Base-by-base conservation (phyloP, 1,284 basidiomycete genomes). In the Ceratorhiza oryzae-sativae region DNA sequence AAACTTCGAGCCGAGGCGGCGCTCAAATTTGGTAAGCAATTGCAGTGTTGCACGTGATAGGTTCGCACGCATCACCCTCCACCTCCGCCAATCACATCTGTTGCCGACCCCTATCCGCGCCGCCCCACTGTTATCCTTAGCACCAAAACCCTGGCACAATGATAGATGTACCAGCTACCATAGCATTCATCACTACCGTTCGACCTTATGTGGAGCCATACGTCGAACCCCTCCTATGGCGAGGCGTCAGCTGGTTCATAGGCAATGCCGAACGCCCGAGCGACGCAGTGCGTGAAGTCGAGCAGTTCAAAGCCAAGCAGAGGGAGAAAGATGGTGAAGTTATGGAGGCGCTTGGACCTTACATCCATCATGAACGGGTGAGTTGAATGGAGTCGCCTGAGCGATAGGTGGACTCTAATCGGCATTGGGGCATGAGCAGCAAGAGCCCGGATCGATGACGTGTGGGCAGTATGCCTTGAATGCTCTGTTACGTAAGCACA, bases 381-480 rank as follows among this genome's bases (percentile, higher is more conserved):
- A 36, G 67, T 59, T 32, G 49, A 18, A 27, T 51, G 49, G 25
- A 39, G n/a, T 39, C 36, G 36, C 6, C 13, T 6, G 13, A 39
- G 8, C 36, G 13, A 6, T 39, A 39, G 13, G 36, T 39, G 8
- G 8, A 39, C 36, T 6, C 36, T 39, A 13, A 39, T 39, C 8
- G 36, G 13, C 36, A 13, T 39, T 39, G 6, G 36, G 36, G 36
- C 8, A 13, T 6, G 8, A 13, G 13, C 36, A 80, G 74, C 91
- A 93, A 80, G 86, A 92, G 78, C 75, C 81, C 71, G 91, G 91
- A 23, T 92, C 91, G 1, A 91, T 91, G 87, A 85, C 93, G 49
- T 94, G 92, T 78, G 92, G 91, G n/a, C 92, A 93, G 77, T 91
- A 94, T 81, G 91, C 92, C 12, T 82, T 94, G 36, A 94, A 94